Conservation (phyloP, 2,329 filamentous ascomycete genomes). For the Aspergillus hiratsukae region DNA sequence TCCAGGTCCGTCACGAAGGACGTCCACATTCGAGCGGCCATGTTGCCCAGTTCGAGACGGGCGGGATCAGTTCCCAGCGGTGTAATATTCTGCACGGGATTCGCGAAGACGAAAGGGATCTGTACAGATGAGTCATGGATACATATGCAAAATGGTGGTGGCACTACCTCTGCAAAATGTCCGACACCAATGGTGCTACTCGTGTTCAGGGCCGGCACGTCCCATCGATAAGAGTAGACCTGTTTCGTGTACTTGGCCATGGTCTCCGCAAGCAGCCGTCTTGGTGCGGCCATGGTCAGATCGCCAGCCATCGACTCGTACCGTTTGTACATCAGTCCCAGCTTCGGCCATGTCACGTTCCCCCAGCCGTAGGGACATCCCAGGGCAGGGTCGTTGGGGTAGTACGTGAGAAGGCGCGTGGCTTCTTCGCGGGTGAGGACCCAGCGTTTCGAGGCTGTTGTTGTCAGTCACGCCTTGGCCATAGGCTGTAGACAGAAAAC, state of each 20-base stretch:
- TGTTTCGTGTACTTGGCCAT: slow-evolving; percentile 18
- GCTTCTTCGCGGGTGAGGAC: slow-evolving; percentile 23
- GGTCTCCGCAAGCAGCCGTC: slow-evolving; percentile 23
- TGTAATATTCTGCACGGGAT: slow-evolving; percentile 26
- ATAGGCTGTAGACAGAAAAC: background rate
- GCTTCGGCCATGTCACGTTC: slow-evolving; percentile 24
- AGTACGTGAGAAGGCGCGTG: slow-evolving; percentile 44
- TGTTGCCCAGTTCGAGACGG: slow-evolving; percentile 23
- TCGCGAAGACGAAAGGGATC: slow-evolving; percentile 31
- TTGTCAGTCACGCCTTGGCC: slow-evolving; percentile 7
- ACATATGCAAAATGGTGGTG: background rate
- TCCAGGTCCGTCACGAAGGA: slow-evolving; percentile 25
- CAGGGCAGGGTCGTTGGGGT: slow-evolving; percentile 48
- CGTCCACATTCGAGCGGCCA: slow-evolving; percentile 30
- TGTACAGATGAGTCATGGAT: slow-evolving; percentile 4
- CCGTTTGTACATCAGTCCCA: slow-evolving; percentile 27
- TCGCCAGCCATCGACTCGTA: slow-evolving; percentile 29
- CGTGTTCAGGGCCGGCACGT: slow-evolving; percentile 24
- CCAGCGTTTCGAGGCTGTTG: slow-evolving; percentile 25
- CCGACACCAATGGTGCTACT: slow-evolving; percentile 24
- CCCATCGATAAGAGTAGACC: slow-evolving; percentile 28
- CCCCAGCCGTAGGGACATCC: slow-evolving; percentile 45
- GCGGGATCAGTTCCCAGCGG: slow-evolving; percentile 20
- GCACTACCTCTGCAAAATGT: slow-evolving; percentile 27
- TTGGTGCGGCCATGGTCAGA: slow-evolving; percentile 25